Evolutionary conservation across 495 filamentous ascomycete genomes (phyloP), one percentile per base, ranked within the genome.

Genomic region (Cryomyces antarcticus): DNA sequence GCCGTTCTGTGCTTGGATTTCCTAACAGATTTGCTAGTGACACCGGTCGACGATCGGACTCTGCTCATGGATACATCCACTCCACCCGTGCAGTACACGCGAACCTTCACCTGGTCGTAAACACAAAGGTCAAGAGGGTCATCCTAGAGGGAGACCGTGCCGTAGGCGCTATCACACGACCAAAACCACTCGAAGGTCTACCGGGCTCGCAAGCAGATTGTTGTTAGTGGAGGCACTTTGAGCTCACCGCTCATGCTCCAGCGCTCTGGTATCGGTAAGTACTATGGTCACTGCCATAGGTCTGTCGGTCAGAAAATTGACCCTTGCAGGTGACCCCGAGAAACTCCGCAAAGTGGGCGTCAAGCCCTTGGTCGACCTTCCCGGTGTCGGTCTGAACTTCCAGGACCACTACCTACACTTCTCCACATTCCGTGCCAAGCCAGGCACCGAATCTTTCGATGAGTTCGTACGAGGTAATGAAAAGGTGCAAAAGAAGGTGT

Each of bases 391-490:
- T 44, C 66, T 77, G 30, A 86, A 86, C 59, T 86, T 84, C 69
- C 81, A 86, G 55, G 80, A 86, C 57, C 82, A 88, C 49, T 84
- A 89, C 54, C 70, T 89, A 30, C 83, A 78, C 2, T 85, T 87
- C 57, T 73, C 80, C 4, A 68, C 72, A 38, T 86, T 68, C 53
- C 65, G 81, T 33, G 81, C 80, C 30, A 85, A 84, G 63, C 81
- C 80, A 2, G 72, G 79, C 28, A 73, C 73, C 5, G 80, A 89
- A 51, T 74, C 71, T 2, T 89, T 86, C 50, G 82, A 85, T 54
- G 80, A 85, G 57, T 87, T 89, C 56, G 65, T 78, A 2, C 70
- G 82, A 33, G 81, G 81, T 35, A 77, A 77, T 44, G 75, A 78
- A 0, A 70, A 75, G 53, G 71, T 77, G 0, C 59, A 62, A 41